Base-by-base conservation (phyloP, 1,139 yeast species). In the Taiozyma sp. region DNA sequence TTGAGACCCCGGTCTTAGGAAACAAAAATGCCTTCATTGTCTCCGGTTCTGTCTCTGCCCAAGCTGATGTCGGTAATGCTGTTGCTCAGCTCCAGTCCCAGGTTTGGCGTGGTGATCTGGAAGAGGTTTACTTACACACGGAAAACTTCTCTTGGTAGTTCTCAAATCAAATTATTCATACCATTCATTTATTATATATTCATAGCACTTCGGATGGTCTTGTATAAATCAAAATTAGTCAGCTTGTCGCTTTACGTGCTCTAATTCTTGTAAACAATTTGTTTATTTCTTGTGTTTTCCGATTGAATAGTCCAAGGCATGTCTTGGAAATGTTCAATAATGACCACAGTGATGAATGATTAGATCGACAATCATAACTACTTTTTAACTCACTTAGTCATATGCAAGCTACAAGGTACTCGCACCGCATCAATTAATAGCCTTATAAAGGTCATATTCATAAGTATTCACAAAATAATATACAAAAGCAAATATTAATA, bases 131-230 rank as follows among this genome's bases (percentile, higher is more conserved):
- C 56, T 64, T 82, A 45, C 86, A 82, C 56, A 77, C 83, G 0
- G 87, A 82, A 58, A 65, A 75, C 32, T 82, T 79, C 62, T 82
- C 82, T 0, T 81, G 84, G 85, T 80, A 44, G 50, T 19, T 44
- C 21, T 24, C 7, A 8, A 2, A 9, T 7, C 13, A 4, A 8
- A 28, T 6, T 28, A 2, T 28, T 28, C 9, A 28, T 28, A 28
- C 2, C 26, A 24, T 1, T 24, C 6, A 24, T 24, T 3, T 28
- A 28, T 28, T 2, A 28, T 28, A 28, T 28, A 28, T 28, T 28
- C 13, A 28, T 28, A 14, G 30, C 30, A 28, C 9, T 28, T 28
- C 30, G 13, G 8, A 28, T 28, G 30, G 30, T 28, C 8, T 9
- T n/a, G 37, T 34, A 34, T 13, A 10, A 4, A 9, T 14, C 37